Evolutionary conservation across 2,329 filamentous ascomycete genomes (phyloP).

Genomic region (Aspergillaceae sp.): DNA sequence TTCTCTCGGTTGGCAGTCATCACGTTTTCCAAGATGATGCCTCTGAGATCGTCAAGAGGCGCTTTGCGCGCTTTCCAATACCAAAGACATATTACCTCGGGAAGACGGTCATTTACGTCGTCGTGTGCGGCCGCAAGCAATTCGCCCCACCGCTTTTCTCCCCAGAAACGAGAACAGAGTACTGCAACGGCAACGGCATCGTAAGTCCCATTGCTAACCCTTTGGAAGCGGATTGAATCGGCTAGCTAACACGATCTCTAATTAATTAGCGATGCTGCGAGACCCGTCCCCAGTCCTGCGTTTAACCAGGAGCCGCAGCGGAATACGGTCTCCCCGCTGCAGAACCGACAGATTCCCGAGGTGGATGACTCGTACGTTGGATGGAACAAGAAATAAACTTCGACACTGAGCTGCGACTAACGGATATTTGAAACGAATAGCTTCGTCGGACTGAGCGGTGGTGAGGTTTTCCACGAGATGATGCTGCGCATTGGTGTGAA

Average conservation of each 20-base stretch:
- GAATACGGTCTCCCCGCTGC: conserved; percentile 61
- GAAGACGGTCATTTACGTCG: conserved; percentile 37
- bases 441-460: conserved; percentile 90
- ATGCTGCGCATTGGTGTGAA: conserved; percentile 89
- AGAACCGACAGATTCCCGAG: conserved; percentile 50
- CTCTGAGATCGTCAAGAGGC: conserved; percentile 42
- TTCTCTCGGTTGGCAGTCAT: conserved; percentile 24
- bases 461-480: conserved; percentile 98
- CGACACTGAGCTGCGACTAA: conserved; percentile 1
- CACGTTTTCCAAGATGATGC: conserved; percentile 38
- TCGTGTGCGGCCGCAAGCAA: conserved; percentile 34
- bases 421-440: conserved; percentile 32
- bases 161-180: conserved; percentile 39
- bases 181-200: conserved; percentile 43
- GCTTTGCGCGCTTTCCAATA: conserved; percentile 40
- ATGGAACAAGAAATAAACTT: not conserved
- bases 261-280: conserved; percentile 30
- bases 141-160: conserved; percentile 38
- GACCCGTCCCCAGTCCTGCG: conserved; percentile 55
- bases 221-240: not conserved
- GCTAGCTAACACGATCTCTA: conserved; percentile 7
- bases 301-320: conserved; percentile 47
- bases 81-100: conserved; percentile 32
- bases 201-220: conserved; percentile 37
- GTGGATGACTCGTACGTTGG: conserved; percentile 71